A percentile compares a stretch with the other conserved stretches of the same genome.
Evolutionary conservation across 352 stramenopile species (phyloP).

Genomic region (Pythium brassicae): DNA sequence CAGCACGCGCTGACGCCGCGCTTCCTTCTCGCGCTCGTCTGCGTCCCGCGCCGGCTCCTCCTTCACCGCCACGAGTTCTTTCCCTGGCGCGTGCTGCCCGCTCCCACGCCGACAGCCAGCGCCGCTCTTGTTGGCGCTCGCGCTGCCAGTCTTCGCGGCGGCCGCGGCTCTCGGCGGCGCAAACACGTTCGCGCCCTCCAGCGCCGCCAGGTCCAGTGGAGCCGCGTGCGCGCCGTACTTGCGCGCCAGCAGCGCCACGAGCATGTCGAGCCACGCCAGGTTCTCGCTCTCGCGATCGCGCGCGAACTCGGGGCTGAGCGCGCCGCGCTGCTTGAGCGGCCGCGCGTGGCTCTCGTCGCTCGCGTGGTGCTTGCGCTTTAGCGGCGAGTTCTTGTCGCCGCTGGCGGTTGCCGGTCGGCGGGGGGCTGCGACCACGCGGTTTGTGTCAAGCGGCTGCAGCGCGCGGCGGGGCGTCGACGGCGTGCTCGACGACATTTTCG

Average conservation of each 20-base stretch:
- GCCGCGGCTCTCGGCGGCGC: conserved; percentile 8
- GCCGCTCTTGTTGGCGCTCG: not conserved
- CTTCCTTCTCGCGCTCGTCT: conserved; percentile 20
- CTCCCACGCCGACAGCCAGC: conserved; percentile 1
- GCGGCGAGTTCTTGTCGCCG: not conserved
- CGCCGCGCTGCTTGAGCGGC: not conserved
- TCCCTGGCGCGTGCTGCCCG: not conserved
- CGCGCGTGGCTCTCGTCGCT: not conserved
- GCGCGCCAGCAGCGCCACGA: conserved; percentile 62
- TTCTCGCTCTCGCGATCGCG: conserved; percentile 41
- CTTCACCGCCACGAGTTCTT: not conserved
- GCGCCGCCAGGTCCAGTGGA: conserved; percentile 34
- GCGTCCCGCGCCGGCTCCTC: not conserved
- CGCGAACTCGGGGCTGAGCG: conserved; percentile 1
- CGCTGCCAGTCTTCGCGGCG: conserved; percentile 18
- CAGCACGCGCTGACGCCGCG: conserved; percentile 40
- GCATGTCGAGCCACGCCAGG: conserved; percentile 83
- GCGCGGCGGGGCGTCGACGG: conserved; percentile 1
- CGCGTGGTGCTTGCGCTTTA: conserved; percentile 14
- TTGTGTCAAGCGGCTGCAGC: conserved; percentile 12
- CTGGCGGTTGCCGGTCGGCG: no score
- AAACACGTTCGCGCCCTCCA: conserved; percentile 39
- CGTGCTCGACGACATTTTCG: not conserved
- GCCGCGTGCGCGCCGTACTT: conserved; percentile 38
- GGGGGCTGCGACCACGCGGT: not conserved